phyloP scores from a whole-genome alignment of 345 rosid species.

The Turritis glabra region DNA sequence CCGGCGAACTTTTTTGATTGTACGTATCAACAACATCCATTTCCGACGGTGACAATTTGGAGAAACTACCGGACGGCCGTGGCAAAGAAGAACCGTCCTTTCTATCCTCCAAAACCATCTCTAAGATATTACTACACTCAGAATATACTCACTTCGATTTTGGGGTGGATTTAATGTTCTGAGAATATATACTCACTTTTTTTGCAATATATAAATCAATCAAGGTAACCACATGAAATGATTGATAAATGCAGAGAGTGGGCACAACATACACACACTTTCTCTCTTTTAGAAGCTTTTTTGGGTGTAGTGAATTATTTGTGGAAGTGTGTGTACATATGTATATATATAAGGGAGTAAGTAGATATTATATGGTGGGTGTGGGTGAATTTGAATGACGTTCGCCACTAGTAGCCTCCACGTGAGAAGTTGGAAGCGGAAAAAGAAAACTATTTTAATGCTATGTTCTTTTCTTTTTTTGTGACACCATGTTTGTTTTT shows the following conservation, averaged over 20 bases:
- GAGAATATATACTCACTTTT: no score
- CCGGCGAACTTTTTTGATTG: conserved; percentile 19
- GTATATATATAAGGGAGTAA: conserved; percentile 32
- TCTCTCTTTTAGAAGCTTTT: neutral
- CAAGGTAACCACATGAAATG: conserved; percentile 23
- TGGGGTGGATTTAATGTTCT: conserved; percentile 2
- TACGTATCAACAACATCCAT: conserved; percentile 9
- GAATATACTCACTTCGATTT: conserved; percentile 24
- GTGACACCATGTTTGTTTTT: neutral
- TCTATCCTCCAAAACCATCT: conserved; percentile 23
- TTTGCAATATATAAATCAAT: neutral
- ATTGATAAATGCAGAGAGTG: conserved; percentile 20
- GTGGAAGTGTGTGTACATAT: neutral
- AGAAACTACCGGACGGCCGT: conserved; percentile 11
- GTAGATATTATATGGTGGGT: conserved; percentile 28
- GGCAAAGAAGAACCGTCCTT: conserved; percentile 22
- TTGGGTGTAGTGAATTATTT: neutral
- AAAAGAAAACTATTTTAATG: conserved; percentile 3
- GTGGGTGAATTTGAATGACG: conserved; percentile 31
- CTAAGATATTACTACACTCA: conserved; percentile 9
- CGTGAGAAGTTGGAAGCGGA: conserved; percentile 29
- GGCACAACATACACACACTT: conserved; percentile 13
- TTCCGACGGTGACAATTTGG: conserved; percentile 21
- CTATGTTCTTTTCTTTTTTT: neutral
- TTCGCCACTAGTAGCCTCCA: conserved; percentile 28